Evolutionary conservation across 345 rosid species (phyloP).

Genomic region (Passiflora organensis): DNA sequence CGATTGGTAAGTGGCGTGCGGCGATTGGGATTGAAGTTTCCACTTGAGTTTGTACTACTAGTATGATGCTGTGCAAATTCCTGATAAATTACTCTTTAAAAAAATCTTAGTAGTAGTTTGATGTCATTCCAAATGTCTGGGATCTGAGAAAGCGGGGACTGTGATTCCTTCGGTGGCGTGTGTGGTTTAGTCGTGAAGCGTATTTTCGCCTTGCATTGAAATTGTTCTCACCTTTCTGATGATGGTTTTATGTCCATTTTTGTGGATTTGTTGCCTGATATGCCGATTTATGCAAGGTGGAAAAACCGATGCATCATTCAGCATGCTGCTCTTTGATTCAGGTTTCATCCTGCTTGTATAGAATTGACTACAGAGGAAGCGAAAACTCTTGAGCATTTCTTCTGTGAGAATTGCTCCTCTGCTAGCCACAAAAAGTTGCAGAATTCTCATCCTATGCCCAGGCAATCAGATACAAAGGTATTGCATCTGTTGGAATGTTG

Average conservation of each 20-base stretch:
- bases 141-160: no score
- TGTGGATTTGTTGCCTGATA: background rate
- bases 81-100: no score
- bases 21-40: no score
- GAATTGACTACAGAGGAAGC: constrained; percentile 82
- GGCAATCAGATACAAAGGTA: constrained; percentile 67
- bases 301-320: constrained; percentile 22
- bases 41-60: no score
- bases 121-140: no score
- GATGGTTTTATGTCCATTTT: background rate
- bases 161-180: no score
- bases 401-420: constrained; percentile 73
- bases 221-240: no score
- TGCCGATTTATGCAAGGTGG: constrained; percentile 7
- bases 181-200: no score
- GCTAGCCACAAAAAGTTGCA: constrained; percentile 59
- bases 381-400: constrained; percentile 72
- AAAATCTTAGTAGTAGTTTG: no score
- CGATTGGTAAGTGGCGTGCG: constrained; percentile 58
- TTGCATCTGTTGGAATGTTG: background rate
- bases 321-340: constrained; percentile 51
- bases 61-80: no score
- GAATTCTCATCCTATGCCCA: constrained; percentile 44
- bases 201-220: no score
- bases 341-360: constrained; percentile 99